Evolutionary conservation across 2,329 filamentous ascomycete species (phyloP).

Genomic region (Delphinella strobiligena): DNA sequence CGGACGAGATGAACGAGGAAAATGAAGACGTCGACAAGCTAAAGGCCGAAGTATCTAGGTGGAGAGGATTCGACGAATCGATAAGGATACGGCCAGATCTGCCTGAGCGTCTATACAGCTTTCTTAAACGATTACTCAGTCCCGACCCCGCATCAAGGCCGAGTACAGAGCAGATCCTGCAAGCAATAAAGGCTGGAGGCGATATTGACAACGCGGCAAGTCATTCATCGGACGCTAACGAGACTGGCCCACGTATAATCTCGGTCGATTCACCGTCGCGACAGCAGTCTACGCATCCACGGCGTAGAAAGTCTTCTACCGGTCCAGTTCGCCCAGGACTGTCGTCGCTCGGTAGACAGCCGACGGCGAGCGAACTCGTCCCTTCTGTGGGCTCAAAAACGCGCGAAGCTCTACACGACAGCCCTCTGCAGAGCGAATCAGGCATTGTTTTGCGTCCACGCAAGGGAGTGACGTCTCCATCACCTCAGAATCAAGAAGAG

Average conservation of each 20-base stretch:
- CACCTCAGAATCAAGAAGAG: slow-evolving; percentile 1
- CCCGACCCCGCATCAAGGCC: slow-evolving; percentile 67
- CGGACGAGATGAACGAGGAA: slow-evolving; percentile 46
- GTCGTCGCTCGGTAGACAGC: too few species aligned
- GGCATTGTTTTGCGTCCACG: neutral
- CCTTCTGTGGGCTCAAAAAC: too few species aligned
- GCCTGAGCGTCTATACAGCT: slow-evolving; percentile 72
- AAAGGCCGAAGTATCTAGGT: slow-evolving; percentile 69
- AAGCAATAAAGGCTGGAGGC: slow-evolving; percentile 58
- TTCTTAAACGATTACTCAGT: slow-evolving; percentile 70
- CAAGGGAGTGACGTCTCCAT: neutral
- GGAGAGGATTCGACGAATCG: slow-evolving; percentile 64
- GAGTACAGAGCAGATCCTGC: slow-evolving; percentile 73
- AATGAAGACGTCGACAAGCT: slow-evolving; percentile 77
- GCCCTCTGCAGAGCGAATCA: neutral
- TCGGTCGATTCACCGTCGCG: slow-evolving; percentile 27
- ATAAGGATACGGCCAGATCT: slow-evolving; percentile 66
- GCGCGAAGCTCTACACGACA: too few species aligned
- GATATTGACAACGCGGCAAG: slow-evolving; percentile 32
- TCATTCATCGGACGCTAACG: slow-evolving; percentile 19
- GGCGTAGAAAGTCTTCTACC: too few species aligned
- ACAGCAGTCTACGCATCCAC: neutral
- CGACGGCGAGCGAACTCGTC: too few species aligned
- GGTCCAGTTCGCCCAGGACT: too few species aligned
- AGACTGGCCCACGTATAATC: slow-evolving; percentile 27